phyloP scores from a whole-genome alignment of 1,284 basidiomycete genomes.

The Malassezia pachydermatis region DNA sequence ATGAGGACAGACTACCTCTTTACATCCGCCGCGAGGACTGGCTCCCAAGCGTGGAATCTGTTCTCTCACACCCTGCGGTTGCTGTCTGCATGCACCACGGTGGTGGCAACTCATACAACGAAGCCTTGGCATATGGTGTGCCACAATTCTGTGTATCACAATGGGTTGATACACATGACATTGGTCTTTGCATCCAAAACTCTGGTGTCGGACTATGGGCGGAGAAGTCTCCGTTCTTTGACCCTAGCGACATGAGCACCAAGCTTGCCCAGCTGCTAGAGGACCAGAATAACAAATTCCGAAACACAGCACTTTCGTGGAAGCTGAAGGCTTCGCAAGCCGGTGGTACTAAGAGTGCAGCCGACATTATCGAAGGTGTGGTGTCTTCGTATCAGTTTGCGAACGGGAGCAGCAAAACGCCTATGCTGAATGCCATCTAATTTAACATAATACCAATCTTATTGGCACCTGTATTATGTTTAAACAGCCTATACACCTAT shows the following conservation, averaged over 20 bases:
- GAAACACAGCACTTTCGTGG: conserved; percentile 24
- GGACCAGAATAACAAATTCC: conserved; percentile 21
- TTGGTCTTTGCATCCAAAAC: conserved; percentile 22
- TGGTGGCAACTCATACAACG: conserved; percentile 44
- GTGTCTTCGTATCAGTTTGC: conserved; percentile 14
- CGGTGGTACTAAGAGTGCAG: conserved; percentile 27
- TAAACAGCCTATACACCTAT: too few species aligned
- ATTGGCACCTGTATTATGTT: not conserved
- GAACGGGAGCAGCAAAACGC: conserved; percentile 1
- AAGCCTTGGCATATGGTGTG: conserved; percentile 32
- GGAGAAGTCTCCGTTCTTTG: conserved; percentile 24
- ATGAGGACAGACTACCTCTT: conserved; percentile 23
- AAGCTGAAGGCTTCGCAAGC: conserved; percentile 22
- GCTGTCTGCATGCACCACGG: conserved; percentile 37
- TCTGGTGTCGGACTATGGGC: conserved; percentile 27
- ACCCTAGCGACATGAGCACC: conserved; percentile 22
- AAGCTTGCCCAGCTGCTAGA: conserved; percentile 24
- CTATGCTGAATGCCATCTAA: conserved; percentile 1
- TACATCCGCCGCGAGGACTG: conserved; percentile 32
- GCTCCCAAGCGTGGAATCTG: conserved; percentile 26
- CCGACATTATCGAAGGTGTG: conserved; percentile 24
- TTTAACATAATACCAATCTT: not conserved
- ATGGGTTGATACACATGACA: conserved; percentile 40
- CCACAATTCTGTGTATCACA: conserved; percentile 38
- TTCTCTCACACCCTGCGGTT: conserved; percentile 33